Base-by-base conservation (phyloP, 208 protist genomes). In the Crithidia fasciculata region DNA sequence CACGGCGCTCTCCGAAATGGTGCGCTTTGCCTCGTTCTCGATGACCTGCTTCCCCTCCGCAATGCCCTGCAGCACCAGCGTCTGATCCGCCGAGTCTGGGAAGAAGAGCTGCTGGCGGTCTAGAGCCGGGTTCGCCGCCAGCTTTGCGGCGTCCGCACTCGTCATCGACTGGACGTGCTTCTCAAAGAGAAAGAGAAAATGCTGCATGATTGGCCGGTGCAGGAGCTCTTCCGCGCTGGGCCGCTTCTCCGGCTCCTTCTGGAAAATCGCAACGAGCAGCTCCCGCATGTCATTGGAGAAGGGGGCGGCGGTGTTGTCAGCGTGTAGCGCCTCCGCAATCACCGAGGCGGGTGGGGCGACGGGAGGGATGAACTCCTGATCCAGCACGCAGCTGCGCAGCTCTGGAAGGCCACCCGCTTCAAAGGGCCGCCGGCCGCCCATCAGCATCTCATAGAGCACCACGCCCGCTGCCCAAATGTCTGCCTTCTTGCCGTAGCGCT, bases 401-500 rank as follows among this genome's bases (percentile, higher is more conserved):
- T 94, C 88, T 0, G 78, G 74, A 40, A 92, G 65, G 13, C 78
- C 82, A 43, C 77, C 62, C 19, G 83, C 93, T 41, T 93, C 82
- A 45, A 95, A 97, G 10, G 93, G 93, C 8, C 88, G 82, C 3
- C 82, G 73, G 45, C 83, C 85, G 53, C 86, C 87, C 83, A 93
- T 90, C 7, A 97, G 76, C 83, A 94, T 83, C 70, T 97, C 90
- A 66, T 93, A 95, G 10, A 97, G 81, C 39, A 97, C 85, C 13
- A 97, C 73, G 44, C 90, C 93, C 10, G 83, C 83, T 2, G 93
- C 90, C 93, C 93, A 97, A 39, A 97, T 84, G 55, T 97, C 93
- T 12, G 90, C 89, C 75, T 94, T 91, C 76, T 95, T 97, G 60
- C 89, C 86, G 66, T 97, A 97, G 16, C 87, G 85, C 81, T 84